Evolutionary conservation across 78 protist species (phyloP), one percentile per base, ranked within the genome.

Genomic region (Cyanophora paradoxa): DNA sequence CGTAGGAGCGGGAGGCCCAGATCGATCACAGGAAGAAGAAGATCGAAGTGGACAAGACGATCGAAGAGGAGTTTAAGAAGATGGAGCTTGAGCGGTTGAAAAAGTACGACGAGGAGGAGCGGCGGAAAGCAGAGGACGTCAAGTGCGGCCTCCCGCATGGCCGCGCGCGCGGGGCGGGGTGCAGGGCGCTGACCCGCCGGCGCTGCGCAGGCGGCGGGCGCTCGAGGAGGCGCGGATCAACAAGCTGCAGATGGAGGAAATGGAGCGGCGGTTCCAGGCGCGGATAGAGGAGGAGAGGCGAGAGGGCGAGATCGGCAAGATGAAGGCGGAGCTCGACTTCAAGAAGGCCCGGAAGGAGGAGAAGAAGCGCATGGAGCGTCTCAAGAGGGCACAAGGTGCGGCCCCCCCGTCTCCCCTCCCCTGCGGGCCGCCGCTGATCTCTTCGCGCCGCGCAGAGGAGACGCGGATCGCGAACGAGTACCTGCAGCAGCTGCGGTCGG

Each of bases 71-170:
- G n/a, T n/a, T n/a, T n/a, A n/a, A n/a, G n/a, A n/a, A n/a, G n/a
- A n/a, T n/a, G n/a, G n/a, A n/a, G n/a, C n/a, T n/a, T n/a, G n/a
- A n/a, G 37, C 31, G 34, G 17, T 48, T 44, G n/a, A 34, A 34
- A 48, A 62, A 37, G 69, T 44, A 62, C 69, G 69, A 44, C 22
- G 69, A 62, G n/a, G 69, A 62, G 69, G 69, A 62, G 52, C 17
- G 22, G 69, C 44, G 69, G 14, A 48, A 62, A 20, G 69, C 30
- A 33, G 69, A 62, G 69, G 52, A 59, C 26, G 0, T 20, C 26
- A 5, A 57, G 28, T 3, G 14, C 19, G 34, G 37, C 5, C 37
- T 30, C 30, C 26, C 19, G 24, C 26, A 36, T 36, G 17, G 4
- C 24, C 37, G 63, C 28, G 26, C 63, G 63, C 26, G 50, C 50